phyloP scores from a whole-genome alignment of 2,329 filamentous ascomycete genomes.

The Aspergillus fumigatiaffinis region DNA sequence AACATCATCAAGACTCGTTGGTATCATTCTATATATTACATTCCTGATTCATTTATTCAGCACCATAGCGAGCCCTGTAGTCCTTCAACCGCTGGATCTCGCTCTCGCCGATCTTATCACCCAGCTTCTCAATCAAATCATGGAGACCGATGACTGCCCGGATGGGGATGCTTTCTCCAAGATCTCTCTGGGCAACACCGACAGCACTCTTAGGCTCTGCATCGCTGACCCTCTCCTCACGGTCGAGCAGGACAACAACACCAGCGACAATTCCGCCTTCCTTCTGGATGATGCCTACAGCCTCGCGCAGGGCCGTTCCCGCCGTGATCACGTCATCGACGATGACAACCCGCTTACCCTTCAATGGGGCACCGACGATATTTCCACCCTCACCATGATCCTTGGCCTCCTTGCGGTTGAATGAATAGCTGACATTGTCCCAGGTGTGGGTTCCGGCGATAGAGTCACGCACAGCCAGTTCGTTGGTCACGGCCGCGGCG shows the following conservation, averaged over 20 bases:
- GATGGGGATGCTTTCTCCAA: slow-evolving; percentile 66
- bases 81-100: slow-evolving; percentile 67
- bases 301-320: slow-evolving; percentile 89
- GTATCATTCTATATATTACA: slow-evolving; percentile 22
- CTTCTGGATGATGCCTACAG: slow-evolving; percentile 79
- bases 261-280: slow-evolving; percentile 83
- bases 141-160: slow-evolving; percentile 68
- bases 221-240: slow-evolving; percentile 61
- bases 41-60: slow-evolving; percentile 26
- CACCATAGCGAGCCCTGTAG: slow-evolving; percentile 56
- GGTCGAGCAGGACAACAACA: slow-evolving; percentile 82
- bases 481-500: slow-evolving; percentile 70
- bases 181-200: slow-evolving; percentile 78
- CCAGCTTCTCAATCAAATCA: slow-evolving; percentile 72
- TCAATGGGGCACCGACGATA: slow-evolving; percentile 82
- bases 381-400: slow-evolving; percentile 91
- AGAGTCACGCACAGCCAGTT: slow-evolving; percentile 65
- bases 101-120: slow-evolving; percentile 57
- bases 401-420: slow-evolving; percentile 95
- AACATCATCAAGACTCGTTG: slow-evolving; percentile 5
- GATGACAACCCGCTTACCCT: slow-evolving; percentile 81
- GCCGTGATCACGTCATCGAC: slow-evolving; percentile 97
- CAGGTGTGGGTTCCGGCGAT: slow-evolving; percentile 48
- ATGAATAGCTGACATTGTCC: slow-evolving; percentile 72
- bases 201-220: slow-evolving; percentile 71